Evolutionary conservation across 1,284 basidiomycete species (phyloP).

Genomic region (Ganoderma sinense): DNA sequence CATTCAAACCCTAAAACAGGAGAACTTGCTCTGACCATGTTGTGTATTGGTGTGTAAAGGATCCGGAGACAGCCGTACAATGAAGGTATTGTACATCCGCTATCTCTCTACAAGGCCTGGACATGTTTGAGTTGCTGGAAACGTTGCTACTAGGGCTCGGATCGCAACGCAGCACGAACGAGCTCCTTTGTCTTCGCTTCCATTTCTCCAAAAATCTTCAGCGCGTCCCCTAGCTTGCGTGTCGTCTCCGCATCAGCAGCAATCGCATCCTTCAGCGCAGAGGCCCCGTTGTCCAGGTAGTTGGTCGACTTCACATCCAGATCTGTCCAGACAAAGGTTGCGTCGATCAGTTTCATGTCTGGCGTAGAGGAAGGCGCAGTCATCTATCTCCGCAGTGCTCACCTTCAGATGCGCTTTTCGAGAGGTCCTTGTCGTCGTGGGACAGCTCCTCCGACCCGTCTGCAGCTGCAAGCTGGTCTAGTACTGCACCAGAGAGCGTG

Average conservation of each 20-base stretch:
- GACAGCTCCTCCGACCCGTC: slow-evolving; percentile 10
- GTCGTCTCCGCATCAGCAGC: slow-evolving; percentile 46
- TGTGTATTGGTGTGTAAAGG: background rate
- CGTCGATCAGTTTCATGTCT: background rate
- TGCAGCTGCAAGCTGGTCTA: slow-evolving; percentile 48
- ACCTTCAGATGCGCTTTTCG: background rate
- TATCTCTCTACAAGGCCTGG: background rate
- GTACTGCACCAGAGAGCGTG: slow-evolving; percentile 52
- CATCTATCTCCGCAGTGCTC: background rate
- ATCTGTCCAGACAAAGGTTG: background rate
- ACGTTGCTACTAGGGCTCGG: slow-evolving; percentile 5
- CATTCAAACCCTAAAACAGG: slow-evolving; percentile 73
- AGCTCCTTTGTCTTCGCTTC: slow-evolving; percentile 50
- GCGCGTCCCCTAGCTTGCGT: slow-evolving; percentile 52
- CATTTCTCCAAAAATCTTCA: slow-evolving; percentile 51
- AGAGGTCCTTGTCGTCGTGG: background rate
- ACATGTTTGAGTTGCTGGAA: background rate
- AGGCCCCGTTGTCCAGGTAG: slow-evolving; percentile 46
- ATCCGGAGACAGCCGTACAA: background rate
- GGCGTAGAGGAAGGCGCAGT: background rate
- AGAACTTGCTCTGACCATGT: slow-evolving; percentile 64
- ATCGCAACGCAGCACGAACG: slow-evolving; percentile 32
- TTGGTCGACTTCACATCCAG: slow-evolving; percentile 34
- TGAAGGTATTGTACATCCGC: background rate
- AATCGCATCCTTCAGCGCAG: slow-evolving; percentile 45